Evolutionary conservation across 2,329 filamentous ascomycete genomes (phyloP).

Genomic region (Aspergillus hortae): DNA sequence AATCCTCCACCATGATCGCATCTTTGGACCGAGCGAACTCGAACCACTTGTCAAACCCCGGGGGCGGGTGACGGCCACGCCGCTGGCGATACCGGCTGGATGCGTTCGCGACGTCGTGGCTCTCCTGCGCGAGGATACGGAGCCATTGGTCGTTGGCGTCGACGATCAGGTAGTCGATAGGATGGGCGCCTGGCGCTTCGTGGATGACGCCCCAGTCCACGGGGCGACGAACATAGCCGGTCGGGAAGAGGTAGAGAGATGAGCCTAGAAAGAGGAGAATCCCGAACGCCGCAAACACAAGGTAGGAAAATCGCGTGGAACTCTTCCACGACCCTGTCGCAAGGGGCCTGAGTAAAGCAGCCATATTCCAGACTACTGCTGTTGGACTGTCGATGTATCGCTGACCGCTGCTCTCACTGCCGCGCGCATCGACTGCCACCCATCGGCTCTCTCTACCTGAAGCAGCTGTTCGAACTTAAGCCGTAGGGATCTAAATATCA

Average conservation of each 20-base stretch:
- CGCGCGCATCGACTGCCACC: too few species aligned
- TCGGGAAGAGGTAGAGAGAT: background rate
- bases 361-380: background rate
- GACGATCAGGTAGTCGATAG: conserved; percentile 17
- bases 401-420: too few species aligned
- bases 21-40: conserved; percentile 41
- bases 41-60: conserved; percentile 49
- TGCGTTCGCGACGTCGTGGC: conserved; percentile 33
- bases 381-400: too few species aligned
- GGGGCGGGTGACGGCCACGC: conserved; percentile 49
- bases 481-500: too few species aligned
- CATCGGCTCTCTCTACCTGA: too few species aligned
- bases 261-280: background rate
- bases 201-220: background rate
- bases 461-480: too few species aligned
- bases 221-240: background rate
- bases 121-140: conserved; percentile 25
- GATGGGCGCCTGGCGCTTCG: conserved; percentile 5
- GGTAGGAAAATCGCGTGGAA: background rate
- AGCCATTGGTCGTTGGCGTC: conserved; percentile 13
- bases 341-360: background rate
- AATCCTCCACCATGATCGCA: conserved; percentile 47
- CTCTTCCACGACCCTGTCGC: background rate
- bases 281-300: background rate
- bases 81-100: conserved; percentile 42